Evolutionary conservation across 116 monocot species (phyloP), one percentile per base, ranked within the genome.

Genomic region (Phalaenopsis hybrid): DNA sequence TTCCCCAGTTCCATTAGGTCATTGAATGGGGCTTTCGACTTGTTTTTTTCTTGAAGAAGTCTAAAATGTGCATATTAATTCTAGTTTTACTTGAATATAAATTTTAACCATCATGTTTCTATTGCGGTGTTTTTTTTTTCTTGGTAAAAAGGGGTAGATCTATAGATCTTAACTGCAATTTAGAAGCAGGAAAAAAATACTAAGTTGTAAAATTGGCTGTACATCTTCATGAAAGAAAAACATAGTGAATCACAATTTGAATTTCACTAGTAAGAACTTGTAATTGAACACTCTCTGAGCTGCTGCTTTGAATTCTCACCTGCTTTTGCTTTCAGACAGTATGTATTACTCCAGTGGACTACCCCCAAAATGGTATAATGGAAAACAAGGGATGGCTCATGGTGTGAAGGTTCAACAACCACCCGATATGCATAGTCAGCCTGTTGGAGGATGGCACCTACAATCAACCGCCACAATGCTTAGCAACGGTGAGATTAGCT

Each of bases 321-420:
- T 77, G 49, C 4, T 76, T 75, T 46, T 75, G 16, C 1, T 31
- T 78, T 46, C 59, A 83, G 84, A 33, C 3, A 74, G 63, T 44
- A 81, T 75, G 65, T 82, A 88, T 70, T 88, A 85, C n/a, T 78
- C 28, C 31, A 82, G 83, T 31, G 85, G 78, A 44, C 67, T 79
- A 10, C 81, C 81, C 9, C 78, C 44, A 21, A 86, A 86, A 50
- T 88, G 86, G 83, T 63, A 76, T 28, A 78, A 82, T 12, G 82
- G 81, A 55, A 11, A 21, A 2, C 74, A 81, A 45, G 82, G 83
- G 33, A 67, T 72, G 78, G 49, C 76, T 51, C 28, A 44, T 63
- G 76, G 68, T 48, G 77, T 51, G 28, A 83, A 82, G 21, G 73
- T 51, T 44, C 80, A 80, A 44, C 58, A 21, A 44, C 74, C 81